Conservation (phyloP, 805 yeast genomes). For the Kodamaea nitidulidarum region DNA sequence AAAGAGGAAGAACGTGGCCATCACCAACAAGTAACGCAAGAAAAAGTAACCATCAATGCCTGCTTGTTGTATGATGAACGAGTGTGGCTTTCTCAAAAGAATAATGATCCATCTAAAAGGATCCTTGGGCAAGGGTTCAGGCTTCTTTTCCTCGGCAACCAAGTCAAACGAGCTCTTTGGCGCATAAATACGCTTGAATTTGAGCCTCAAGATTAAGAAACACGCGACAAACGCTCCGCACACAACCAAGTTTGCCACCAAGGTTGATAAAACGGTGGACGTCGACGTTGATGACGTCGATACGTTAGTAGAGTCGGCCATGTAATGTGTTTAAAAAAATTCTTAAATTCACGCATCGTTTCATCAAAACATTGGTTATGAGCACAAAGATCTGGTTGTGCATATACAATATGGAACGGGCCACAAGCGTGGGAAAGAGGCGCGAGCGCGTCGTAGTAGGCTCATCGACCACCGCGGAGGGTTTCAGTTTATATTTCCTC, state of each 20-base stretch:
- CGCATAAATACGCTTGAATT: conserved; percentile 70
- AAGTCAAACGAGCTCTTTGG: conserved; percentile 71
- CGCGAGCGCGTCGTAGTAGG: no score
- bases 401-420: no score
- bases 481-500: no score
- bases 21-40: conserved; percentile 65
- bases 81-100: conserved; percentile 61
- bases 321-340: not conserved
- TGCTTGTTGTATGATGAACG: conserved; percentile 76
- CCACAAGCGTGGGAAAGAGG: no score
- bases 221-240: conserved; percentile 57
- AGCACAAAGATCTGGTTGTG: not conserved
- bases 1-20: conserved; percentile 43
- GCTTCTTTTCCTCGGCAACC: conserved; percentile 56
- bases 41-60: conserved; percentile 96
- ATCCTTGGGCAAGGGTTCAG: conserved; percentile 70
- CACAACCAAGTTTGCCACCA: conserved; percentile 63
- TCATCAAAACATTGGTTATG: not conserved
- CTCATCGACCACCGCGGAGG: no score
- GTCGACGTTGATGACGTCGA: conserved; percentile 51
- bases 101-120: conserved; percentile 67
- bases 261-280: conserved; percentile 67
- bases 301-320: conserved; percentile 10
- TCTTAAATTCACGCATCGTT: not conserved
- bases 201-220: conserved; percentile 65